Evolutionary conservation across 257 asterid genomes (phyloP), one percentile per base, ranked within the genome.

Genomic region (Solanum corneliomulleri): DNA sequence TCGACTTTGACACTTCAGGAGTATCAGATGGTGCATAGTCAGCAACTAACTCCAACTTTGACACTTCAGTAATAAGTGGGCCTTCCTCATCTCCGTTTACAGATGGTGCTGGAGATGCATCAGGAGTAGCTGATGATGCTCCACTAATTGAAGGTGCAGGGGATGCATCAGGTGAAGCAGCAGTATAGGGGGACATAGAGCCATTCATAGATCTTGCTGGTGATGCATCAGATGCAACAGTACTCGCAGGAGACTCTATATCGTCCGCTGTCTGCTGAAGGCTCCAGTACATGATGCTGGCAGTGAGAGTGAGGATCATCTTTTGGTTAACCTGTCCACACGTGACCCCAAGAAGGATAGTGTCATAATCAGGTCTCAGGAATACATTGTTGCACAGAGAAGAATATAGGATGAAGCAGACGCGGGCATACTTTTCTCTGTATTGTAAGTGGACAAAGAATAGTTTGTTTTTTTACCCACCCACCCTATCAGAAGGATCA

Each of bases 221-320:
- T 3, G 90, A 90, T 74, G 90, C 86, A 84, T 90, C 93, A 71
- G 92, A 89, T 29, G 82, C 52, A 11, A 78, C 62, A 62, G 93
- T 89, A 58, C 96, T 74, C 18, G 92, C 90, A 70, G 94, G 92
- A 33, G 98, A 92, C 64, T 95, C 97, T 2, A 94, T 90, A 58
- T 94, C 97, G 2, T 94, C 98, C 31, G 68, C 93, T 20, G 94
- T 91, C 89, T 95, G 98, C 91, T 94, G 98, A 89, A 95, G 98
- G 93, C 99, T 95, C 98, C 99, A 95, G 62, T 93, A 95, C 98
- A 97, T 95, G 16, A 95, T 93, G 91, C 98, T 95, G 82, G 99
- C 98, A 2, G 97, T 95, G 27, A 97, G 95, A 66, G 98, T 94
- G 33, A 97, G 97, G 87, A 97, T 95, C 99, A 97, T 97, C 94